phyloP scores from a whole-genome alignment of 1,284 basidiomycete species.

The Kalmanozyma brasiliensis region DNA sequence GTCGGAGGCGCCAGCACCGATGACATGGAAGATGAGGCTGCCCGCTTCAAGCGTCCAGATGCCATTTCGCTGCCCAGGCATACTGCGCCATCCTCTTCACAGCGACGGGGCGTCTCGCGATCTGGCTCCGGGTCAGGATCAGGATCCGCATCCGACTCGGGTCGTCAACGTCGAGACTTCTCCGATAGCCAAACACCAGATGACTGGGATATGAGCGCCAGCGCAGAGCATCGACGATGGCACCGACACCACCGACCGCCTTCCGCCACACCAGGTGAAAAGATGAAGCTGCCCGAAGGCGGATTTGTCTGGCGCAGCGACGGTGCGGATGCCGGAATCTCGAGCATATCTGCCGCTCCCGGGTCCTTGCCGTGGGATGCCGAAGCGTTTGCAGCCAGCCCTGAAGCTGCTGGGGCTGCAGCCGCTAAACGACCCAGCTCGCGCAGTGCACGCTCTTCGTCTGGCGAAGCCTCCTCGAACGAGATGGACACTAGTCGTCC shows the following conservation, averaged over 20 bases:
- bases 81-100: constrained; percentile 1
- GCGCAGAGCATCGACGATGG: constrained; percentile 54
- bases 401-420: constrained; percentile 14
- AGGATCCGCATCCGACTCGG: constrained; percentile 24
- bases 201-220: constrained; percentile 30
- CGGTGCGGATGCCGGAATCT: constrained; percentile 33
- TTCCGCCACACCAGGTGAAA: constrained; percentile 27
- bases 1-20: constrained; percentile 23
- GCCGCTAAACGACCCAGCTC: constrained; percentile 12
- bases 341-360: constrained; percentile 18
- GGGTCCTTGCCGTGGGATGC: constrained; percentile 41
- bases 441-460: constrained; percentile 30
- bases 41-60: constrained; percentile 21
- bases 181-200: constrained; percentile 31
- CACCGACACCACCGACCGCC: constrained; percentile 51
- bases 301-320: constrained; percentile 56
- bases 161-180: constrained; percentile 6
- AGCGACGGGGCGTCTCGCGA: constrained; percentile 8
- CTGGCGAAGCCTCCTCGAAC: constrained; percentile 31
- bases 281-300: constrained; percentile 50
- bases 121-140: constrained; percentile 24
- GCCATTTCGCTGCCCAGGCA: constrained; percentile 19
- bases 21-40: constrained; percentile 18
- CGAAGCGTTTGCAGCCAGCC: constrained; percentile 36
- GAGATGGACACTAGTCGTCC: constrained; percentile 30